These are phyloP conservation scores for Filobasidium floriforme DNA, from an alignment of 768 basidiomycete species.

Conservation along the genomic window DNA sequence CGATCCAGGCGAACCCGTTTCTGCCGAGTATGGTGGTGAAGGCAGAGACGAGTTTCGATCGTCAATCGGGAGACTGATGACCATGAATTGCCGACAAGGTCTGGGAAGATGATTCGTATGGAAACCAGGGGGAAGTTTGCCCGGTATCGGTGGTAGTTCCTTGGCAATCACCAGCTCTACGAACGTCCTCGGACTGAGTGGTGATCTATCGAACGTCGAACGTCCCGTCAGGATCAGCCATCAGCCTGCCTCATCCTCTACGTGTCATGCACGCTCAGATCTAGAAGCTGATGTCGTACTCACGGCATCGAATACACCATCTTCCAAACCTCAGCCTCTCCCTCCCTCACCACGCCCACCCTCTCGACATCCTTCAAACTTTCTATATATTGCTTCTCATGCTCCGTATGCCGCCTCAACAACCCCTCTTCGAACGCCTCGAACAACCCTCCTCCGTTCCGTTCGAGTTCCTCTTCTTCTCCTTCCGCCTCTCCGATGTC, in stretches of 20 bases:
- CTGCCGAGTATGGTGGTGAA: too few species aligned
- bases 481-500: neutral
- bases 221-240: neutral
- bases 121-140: neutral
- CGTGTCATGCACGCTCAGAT: too few species aligned
- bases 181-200: conserved; percentile 1
- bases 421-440: conserved; percentile 1
- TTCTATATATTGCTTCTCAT: neutral
- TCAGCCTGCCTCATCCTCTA: neutral
- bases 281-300: too few species aligned
- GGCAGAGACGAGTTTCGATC: neutral
- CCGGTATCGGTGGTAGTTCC: neutral
- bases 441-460: neutral
- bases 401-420: neutral
- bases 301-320: neutral
- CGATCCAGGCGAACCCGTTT: too few species aligned
- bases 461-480: neutral
- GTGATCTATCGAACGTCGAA: neutral
- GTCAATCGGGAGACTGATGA: neutral
- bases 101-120: neutral
- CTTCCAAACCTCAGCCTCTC: neutral
- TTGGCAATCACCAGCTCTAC: neutral
- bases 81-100: neutral
- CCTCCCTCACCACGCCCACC: neutral
- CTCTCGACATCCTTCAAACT: neutral